phyloP scores from a whole-genome alignment of 108 stramenopile genomes.

The Nitzschia sp. region DNA sequence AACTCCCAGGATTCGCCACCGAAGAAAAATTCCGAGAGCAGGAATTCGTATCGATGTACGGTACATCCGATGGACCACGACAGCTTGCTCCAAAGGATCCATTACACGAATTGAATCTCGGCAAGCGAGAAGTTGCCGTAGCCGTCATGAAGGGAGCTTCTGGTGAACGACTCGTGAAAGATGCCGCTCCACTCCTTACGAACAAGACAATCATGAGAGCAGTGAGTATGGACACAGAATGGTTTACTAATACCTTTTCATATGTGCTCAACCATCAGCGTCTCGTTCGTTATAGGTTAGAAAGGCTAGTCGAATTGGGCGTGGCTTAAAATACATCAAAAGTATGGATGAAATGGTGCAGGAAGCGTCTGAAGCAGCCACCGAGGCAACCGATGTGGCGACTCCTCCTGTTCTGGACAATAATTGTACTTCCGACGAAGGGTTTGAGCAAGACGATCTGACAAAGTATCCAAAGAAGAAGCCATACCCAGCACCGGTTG shows the following conservation, averaged over 20 bases:
- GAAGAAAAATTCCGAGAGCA: neutral
- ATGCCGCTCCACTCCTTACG: neutral
- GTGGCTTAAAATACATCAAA: neutral
- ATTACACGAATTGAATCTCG: neutral
- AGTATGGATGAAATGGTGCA: neutral
- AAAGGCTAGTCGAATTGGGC: neutral
- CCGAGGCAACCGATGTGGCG: too few species aligned
- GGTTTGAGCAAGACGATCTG: too few species aligned
- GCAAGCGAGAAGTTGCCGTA: neutral
- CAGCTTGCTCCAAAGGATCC: neutral
- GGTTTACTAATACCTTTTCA: neutral
- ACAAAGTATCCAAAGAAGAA: too few species aligned
- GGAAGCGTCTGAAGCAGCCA: too few species aligned
- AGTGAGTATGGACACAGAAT: neutral
- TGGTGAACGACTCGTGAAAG: neutral
- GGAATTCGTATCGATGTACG: neutral
- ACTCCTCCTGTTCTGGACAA: too few species aligned
- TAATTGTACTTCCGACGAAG: too few species aligned
- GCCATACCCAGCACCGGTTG: too few species aligned
- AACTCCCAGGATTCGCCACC: neutral
- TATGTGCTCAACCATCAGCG: neutral
- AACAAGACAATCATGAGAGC: neutral
- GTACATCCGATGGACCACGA: neutral
- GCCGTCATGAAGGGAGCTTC: neutral
- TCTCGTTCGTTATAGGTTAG: neutral